Conservation (phyloP, 2,329 filamentous ascomycete genomes). For the Diplodia scrobiculata region DNA sequence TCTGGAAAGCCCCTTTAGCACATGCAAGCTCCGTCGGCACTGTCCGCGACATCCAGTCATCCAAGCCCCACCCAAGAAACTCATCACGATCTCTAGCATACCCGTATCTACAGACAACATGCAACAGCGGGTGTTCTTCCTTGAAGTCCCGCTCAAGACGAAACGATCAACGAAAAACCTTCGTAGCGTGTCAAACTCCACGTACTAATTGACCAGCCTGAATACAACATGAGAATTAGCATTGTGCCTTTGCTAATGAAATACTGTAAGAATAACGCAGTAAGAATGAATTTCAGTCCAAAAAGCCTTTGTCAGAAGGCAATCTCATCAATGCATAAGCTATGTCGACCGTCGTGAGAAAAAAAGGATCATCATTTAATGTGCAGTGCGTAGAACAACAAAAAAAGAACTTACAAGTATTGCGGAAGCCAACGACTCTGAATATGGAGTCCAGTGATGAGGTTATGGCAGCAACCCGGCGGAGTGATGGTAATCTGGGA, state of each 20-base stretch:
- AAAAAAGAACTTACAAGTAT: constrained; percentile 11
- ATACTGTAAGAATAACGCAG: not conserved
- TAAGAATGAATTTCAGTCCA: constrained; percentile 14
- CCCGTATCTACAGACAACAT: not conserved
- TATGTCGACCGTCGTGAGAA: constrained; percentile 90
- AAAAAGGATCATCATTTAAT: constrained; percentile 66
- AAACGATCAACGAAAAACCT: constrained; percentile 18
- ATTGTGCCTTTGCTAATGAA: not conserved
- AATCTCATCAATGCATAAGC: constrained; percentile 74
- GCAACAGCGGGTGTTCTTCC: not conserved
- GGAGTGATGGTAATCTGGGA: constrained; percentile 29
- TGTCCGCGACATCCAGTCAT: not conserved
- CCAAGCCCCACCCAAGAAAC: not conserved
- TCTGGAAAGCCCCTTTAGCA: not conserved
- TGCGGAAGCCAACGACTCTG: not conserved
- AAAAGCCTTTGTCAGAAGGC: constrained; percentile 71
- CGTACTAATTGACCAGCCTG: not conserved
- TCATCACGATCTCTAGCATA: not conserved
- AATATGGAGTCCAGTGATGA: not conserved
- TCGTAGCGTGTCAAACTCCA: not conserved
- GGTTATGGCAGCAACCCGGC: not conserved
- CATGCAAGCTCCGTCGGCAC: too few species aligned
- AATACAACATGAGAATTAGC: not conserved
- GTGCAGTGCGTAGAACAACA: not conserved
- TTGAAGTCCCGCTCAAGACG: constrained; percentile 9